Percentiles rank a stretch among this genome's conserved stretches.
These are phyloP conservation scores for Cenchrus fungigraminus DNA, from an alignment of 176 grass and related monocot genomes.

Conservation along the genomic window DNA sequence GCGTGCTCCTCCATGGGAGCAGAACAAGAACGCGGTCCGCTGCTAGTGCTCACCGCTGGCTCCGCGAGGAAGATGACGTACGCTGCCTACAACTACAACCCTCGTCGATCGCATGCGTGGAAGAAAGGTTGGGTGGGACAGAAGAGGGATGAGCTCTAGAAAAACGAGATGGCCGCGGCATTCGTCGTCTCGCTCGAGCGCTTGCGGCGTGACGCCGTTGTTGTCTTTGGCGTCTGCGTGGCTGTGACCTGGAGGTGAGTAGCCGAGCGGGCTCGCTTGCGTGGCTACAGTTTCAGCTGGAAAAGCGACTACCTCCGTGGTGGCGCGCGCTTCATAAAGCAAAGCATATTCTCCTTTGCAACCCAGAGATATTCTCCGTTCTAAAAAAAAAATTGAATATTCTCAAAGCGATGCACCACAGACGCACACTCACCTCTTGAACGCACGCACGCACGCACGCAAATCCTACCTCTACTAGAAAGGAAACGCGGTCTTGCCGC, in stretches of 20 bases:
- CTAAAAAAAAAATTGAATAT: too few species aligned
- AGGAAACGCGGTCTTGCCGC: too few species aligned
- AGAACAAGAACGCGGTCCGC: neutral
- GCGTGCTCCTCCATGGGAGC: slow-evolving; percentile 19
- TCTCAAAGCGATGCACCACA: too few species aligned
- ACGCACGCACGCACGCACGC: too few species aligned
- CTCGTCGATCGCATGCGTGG: neutral
- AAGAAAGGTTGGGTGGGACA: neutral
- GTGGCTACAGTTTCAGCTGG: neutral
- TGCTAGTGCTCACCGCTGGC: neutral
- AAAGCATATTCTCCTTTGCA: too few species aligned
- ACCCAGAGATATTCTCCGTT: too few species aligned
- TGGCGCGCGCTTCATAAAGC: too few species aligned
- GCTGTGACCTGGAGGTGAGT: slow-evolving; percentile 23
- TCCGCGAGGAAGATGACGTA: neutral
- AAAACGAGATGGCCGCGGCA: neutral
- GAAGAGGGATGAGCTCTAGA: neutral
- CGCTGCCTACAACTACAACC: neutral
- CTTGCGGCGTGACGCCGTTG: neutral
- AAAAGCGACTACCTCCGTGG: neutral
- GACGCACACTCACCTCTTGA: too few species aligned
- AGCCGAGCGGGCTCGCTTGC: slow-evolving; percentile 4
- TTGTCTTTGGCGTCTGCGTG: slow-evolving; percentile 4
- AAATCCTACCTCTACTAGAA: too few species aligned
- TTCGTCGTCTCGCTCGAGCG: neutral